Base-by-base conservation (phyloP, 2,329 filamentous ascomycete genomes). In the Nannizzia gypsea region DNA sequence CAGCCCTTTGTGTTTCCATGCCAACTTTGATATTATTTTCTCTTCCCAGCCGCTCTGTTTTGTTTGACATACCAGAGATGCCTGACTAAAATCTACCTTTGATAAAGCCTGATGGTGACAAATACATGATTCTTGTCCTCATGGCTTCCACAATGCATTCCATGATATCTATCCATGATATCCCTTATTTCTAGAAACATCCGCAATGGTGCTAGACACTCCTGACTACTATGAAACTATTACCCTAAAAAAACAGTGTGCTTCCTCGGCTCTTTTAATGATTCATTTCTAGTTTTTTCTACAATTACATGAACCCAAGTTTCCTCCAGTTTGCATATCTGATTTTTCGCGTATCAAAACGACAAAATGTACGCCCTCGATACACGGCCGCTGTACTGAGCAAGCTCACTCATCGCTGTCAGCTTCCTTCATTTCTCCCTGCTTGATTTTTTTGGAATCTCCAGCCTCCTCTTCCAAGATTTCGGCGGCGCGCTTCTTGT, bases 1-100 rank as follows among this genome's bases (percentile, higher is more conserved):
- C 26, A 52, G 48, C 48, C 48, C 48, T 52, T 52, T 52, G 48
- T 52, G 48, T 52, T 52, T 52, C 26, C 15, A 52, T 28, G 22
- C 48, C 48, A 26, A 24, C 48, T 15, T 15, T 52, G 22, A 52
- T 52, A 52, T n/a, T 52, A 11, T 24, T 24, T 24, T 28, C 17
- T 28, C 26, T 52, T n/a, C 17, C 11, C 26, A 24, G 13, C 26
- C 6, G 22, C 22, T n/a, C 22, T 31, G 13, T 52, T 15, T 6
- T 52, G 15, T 52, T 52, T 52, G 26, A 31, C n/a, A 17, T 8
- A 20, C 48, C 6, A n/a, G 13, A 28, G 5, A 31, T 50, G 3
- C 44, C 22, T 13, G 6, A 9, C 17, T 6, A 50, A 52, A 5
- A 3, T 28, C 15, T n/a, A n/a, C 9, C 48, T 52, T 26, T 6